These are phyloP conservation scores for Citrullus mucosospermus DNA, from an alignment of 306 rosid species.

Conservation along the genomic window DNA sequence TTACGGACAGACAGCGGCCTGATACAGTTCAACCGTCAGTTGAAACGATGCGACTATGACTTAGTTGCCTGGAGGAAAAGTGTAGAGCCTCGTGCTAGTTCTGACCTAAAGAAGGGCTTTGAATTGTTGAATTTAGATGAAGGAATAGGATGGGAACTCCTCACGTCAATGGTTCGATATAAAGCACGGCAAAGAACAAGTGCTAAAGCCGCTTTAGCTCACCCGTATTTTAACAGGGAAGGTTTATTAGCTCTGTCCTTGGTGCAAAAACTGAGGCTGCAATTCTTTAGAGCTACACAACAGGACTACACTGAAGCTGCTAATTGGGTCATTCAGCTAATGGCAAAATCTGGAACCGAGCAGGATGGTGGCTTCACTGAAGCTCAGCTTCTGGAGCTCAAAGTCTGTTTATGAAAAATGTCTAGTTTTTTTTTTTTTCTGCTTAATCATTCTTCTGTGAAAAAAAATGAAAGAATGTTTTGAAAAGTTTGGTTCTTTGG, in stretches of 20 bases:
- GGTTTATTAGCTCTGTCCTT: conserved; percentile 67
- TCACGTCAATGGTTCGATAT: conserved; percentile 80
- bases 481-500: not conserved
- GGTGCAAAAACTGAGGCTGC: conserved; percentile 71
- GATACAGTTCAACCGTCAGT: conserved; percentile 82
- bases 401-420: conserved; percentile 23
- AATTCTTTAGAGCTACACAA: conserved; percentile 67
- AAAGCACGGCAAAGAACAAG: conserved; percentile 80
- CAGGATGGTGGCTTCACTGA: conserved; percentile 92
- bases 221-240: conserved; percentile 79
- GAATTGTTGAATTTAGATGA: conserved; percentile 86
- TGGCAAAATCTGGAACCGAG: conserved; percentile 89
- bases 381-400: conserved; percentile 82
- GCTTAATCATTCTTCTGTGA: not conserved
- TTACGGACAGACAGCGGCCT: conserved; percentile 60
- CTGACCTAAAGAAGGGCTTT: conserved; percentile 69
- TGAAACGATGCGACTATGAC: conserved; percentile 87
- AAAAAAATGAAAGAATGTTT: not conserved
- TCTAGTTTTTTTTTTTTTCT: not conserved
- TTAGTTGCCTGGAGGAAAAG: conserved; percentile 66
- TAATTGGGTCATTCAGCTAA: conserved; percentile 56
- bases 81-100: conserved; percentile 51
- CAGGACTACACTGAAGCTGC: conserved; percentile 86
- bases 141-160: conserved; percentile 90
- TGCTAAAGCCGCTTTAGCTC: conserved; percentile 80